Evolutionary conservation across 2,329 filamentous ascomycete species (phyloP).

Genomic region (Triangularia setosa): DNA sequence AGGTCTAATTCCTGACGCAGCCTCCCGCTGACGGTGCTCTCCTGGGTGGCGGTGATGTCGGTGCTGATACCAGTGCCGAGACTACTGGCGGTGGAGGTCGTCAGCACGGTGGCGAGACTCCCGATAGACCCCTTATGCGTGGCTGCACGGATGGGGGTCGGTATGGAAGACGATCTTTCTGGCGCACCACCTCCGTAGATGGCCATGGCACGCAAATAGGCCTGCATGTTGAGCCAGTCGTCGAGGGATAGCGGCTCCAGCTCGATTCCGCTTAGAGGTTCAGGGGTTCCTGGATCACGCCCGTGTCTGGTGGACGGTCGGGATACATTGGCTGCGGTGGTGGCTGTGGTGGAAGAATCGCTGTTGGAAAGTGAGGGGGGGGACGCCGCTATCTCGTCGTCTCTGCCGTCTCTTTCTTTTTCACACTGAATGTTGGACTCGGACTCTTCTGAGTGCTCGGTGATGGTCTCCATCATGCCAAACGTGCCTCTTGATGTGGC

Average conservation of each 20-base stretch:
- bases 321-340: neutral
- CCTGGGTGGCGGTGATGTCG: neutral
- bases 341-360: neutral
- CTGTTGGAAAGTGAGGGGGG: neutral
- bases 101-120: constrained; percentile 8
- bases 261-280: neutral
- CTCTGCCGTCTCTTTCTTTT: neutral
- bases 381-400: neutral
- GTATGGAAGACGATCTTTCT: neutral
- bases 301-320: neutral
- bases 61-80: neutral
- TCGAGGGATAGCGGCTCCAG: neutral
- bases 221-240: constrained; percentile 4
- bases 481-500: neutral
- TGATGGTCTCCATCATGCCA: constrained; percentile 15
- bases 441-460: constrained; percentile 8
- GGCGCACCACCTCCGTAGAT: neutral
- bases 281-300: neutral
- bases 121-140: neutral
- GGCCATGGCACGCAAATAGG: constrained; percentile 4
- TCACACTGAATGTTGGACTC: neutral
- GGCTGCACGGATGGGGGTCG: neutral
- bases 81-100: neutral
- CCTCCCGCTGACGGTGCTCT: neutral
- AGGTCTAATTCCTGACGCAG: neutral